Evolutionary conservation across 139 green algal species (phyloP).

Genomic region (Coelastrella sp.): DNA sequence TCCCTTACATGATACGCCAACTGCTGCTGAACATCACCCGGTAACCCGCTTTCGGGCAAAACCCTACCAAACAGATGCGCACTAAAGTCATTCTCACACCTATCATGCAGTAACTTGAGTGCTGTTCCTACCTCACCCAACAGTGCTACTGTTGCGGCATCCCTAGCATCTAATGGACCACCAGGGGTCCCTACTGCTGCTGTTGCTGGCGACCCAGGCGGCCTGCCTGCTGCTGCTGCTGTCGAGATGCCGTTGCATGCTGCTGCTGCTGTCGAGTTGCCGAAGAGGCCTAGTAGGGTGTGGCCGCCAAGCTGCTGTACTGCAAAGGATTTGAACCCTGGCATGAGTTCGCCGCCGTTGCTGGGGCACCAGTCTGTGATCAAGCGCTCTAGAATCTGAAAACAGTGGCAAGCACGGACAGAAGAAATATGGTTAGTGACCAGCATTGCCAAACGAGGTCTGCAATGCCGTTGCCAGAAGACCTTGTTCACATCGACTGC

Average conservation of each 20-base stretch:
- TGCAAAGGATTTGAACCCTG: constrained; percentile 66
- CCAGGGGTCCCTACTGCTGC: background rate
- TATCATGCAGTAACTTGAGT: constrained; percentile 69
- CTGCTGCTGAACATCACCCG: constrained; percentile 65
- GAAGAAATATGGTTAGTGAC: background rate
- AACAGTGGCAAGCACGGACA: background rate
- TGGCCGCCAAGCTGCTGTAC: constrained; percentile 72
- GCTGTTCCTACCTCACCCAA: constrained; percentile 70
- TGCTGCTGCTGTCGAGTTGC: background rate
- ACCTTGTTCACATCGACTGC: too few species aligned
- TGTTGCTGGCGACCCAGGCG: background rate
- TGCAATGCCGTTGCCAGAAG: too few species aligned
- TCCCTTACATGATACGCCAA: constrained; percentile 67
- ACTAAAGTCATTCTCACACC: constrained; percentile 65
- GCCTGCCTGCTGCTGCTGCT: background rate
- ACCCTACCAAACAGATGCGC: constrained; percentile 64
- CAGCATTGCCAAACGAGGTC: too few species aligned
- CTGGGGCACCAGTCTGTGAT: constrained; percentile 65
- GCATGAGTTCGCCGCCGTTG: constrained; percentile 51
- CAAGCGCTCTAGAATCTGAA: constrained; percentile 63
- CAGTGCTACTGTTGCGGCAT: constrained; percentile 76
- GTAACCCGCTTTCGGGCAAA: constrained; percentile 62
- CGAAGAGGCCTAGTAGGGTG: constrained; percentile 68
- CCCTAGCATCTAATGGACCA: constrained; percentile 64
- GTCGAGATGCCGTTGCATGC: background rate